Evolutionary conservation across 139 green algal species (phyloP).

Genomic region (Spirogloea muscicola): DNA sequence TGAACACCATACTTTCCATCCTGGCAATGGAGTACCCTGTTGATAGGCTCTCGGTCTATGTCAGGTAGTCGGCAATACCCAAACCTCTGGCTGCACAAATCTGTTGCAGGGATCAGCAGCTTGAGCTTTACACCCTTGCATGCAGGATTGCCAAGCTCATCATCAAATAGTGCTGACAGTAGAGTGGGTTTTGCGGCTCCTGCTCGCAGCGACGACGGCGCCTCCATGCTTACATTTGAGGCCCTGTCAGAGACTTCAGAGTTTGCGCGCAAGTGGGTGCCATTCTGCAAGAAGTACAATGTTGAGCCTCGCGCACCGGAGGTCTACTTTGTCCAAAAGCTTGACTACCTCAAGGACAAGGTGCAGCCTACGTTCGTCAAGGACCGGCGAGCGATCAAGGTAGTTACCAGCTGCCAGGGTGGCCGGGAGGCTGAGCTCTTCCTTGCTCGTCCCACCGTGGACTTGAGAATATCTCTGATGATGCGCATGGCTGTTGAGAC

Average conservation of each 20-base stretch:
- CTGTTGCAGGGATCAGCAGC: too few species aligned
- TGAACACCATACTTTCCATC: conserved; percentile 40
- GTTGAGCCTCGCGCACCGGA: conserved; percentile 44
- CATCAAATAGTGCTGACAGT: too few species aligned
- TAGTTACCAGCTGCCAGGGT: not conserved
- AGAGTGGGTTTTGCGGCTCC: too few species aligned
- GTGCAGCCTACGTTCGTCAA: conserved; percentile 22
- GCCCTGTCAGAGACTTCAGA: conserved; percentile 32
- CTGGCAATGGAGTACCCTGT: conserved; percentile 41
- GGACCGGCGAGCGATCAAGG: conserved; percentile 35
- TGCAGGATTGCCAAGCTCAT: too few species aligned
- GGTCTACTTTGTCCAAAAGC: conserved; percentile 42
- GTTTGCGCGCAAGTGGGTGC: conserved; percentile 47
- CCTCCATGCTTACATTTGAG: conserved; percentile 44
- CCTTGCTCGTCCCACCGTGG: too few species aligned
- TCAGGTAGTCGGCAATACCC: too few species aligned
- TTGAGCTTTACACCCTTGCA: too few species aligned
- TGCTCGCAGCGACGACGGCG: conserved; percentile 43
- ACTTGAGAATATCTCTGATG: too few species aligned
- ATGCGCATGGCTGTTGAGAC: too few species aligned
- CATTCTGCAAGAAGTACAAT: conserved; percentile 38
- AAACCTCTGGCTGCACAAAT: too few species aligned
- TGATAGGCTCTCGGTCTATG: conserved; percentile 44
- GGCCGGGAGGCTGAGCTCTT: not conserved
- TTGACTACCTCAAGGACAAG: conserved; percentile 44